A percentile compares a stretch with the other conserved stretches of the same genome.
Conservation (phyloP, 2,329 filamentous ascomycete genomes). For the Scleromitrula shiraiana region DNA sequence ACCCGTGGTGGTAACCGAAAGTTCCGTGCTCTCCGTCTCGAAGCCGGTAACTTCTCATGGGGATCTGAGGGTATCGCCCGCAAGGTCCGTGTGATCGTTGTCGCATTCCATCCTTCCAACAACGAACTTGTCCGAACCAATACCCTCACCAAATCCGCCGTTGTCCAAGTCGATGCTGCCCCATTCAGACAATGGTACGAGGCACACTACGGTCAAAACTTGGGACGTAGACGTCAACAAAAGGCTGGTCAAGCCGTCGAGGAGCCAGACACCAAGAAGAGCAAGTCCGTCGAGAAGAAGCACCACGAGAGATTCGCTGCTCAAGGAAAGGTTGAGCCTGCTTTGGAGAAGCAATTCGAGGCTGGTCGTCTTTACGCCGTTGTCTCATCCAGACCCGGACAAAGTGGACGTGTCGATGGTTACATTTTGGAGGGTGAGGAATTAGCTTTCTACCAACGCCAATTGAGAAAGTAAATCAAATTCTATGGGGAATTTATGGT, state of each 20-base stretch:
- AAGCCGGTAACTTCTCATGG: constrained; percentile 99
- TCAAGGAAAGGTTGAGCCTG: constrained; percentile 83
- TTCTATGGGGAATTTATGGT: constrained; percentile 19
- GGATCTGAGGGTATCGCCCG: constrained; percentile 94
- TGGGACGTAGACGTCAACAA: constrained; percentile 88
- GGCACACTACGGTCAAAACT: constrained; percentile 89
- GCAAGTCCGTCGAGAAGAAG: constrained; percentile 93
- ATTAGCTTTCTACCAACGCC: constrained; percentile 99
- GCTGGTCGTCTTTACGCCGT: constrained; percentile 95
- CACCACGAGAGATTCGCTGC: constrained; percentile 78
- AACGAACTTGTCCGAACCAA: constrained; percentile 99
- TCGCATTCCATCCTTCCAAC: constrained; percentile 99
- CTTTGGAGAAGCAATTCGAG: constrained; percentile 98
- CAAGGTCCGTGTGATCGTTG: constrained; percentile 98
- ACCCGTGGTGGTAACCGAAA: constrained; percentile 99
- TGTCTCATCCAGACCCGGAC: constrained; percentile 84
- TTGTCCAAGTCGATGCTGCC: constrained; percentile 97
- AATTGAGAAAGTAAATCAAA: constrained; percentile 85
- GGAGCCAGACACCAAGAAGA: constrained; percentile 70
- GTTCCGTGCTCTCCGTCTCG: constrained; percentile 97
- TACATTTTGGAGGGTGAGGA: constrained; percentile 99
- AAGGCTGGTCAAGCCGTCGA: constrained; percentile 45
- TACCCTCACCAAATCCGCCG: constrained; percentile 97
- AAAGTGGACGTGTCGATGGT: constrained; percentile 93
- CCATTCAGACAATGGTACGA: constrained; percentile 99